Percentiles rank a stretch among this genome's conserved stretches.
Conservation (phyloP, 352 stramenopile genomes). For the Globisporangium cystogenes region DNA sequence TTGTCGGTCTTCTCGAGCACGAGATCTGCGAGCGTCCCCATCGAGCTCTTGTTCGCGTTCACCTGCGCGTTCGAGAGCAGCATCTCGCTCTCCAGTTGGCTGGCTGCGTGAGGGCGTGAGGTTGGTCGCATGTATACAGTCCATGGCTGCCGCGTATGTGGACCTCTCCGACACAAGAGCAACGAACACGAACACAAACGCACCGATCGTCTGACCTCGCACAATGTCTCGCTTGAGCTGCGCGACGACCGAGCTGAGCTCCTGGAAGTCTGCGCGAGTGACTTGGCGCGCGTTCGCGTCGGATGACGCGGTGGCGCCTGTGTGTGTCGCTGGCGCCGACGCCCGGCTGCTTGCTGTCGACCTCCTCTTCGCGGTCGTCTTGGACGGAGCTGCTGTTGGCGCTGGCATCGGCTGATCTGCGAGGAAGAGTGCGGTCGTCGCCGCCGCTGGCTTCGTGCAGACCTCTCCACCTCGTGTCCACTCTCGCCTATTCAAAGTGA, state of each 20-base stretch:
- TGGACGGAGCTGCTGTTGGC: neutral
- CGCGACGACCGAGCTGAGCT: slow-evolving; percentile 32
- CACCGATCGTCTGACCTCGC: slow-evolving; percentile 35
- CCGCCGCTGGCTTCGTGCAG: no score
- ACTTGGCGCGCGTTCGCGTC: slow-evolving; percentile 41
- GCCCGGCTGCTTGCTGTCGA: slow-evolving; percentile 2
- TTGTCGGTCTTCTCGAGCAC: slow-evolving; percentile 42
- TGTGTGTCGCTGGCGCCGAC: neutral
- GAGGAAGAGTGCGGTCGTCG: no score
- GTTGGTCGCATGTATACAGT: no score
- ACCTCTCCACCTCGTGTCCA: no score
- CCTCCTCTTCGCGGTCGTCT: slow-evolving; percentile 8
- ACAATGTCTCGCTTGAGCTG: slow-evolving; percentile 44
- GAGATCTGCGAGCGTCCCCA: slow-evolving; percentile 37
- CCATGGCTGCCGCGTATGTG: no score
- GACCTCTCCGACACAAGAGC: no score
- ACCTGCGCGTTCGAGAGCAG: slow-evolving; percentile 41
- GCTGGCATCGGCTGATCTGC: no score
- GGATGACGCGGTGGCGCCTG: slow-evolving; percentile 16
- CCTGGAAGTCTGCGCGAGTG: slow-evolving; percentile 51
- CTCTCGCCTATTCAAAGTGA: no score
- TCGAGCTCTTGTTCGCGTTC: slow-evolving; percentile 33
- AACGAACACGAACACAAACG: neutral
- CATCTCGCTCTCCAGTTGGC: slow-evolving; percentile 38
- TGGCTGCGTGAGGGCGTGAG: slow-evolving; percentile 11